phyloP scores from a whole-genome alignment of 2,329 filamentous ascomycete species.

The Capronia americana region DNA sequence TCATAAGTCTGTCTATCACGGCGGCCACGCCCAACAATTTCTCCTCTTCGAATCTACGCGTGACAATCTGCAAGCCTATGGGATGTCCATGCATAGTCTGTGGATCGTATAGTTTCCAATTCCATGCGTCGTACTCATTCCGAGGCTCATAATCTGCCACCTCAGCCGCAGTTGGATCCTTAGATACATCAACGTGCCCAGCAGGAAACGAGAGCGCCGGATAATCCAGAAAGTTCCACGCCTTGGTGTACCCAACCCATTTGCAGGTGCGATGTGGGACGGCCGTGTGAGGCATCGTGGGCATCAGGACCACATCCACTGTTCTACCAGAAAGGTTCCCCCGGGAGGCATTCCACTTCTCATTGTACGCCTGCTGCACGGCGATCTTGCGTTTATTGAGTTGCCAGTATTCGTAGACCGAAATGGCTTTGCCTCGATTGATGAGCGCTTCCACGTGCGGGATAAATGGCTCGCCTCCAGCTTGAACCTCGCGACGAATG shows the following conservation, averaged over 20 bases:
- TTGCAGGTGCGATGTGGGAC: conserved; percentile 44
- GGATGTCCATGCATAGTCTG: conserved; percentile 54
- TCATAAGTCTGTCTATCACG: conserved; percentile 26
- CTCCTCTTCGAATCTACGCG: conserved; percentile 61
- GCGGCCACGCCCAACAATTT: conserved; percentile 57
- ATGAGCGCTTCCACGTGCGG: conserved; percentile 65
- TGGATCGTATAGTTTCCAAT: conserved; percentile 56
- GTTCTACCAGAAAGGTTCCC: conserved; percentile 52
- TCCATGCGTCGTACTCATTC: conserved; percentile 61
- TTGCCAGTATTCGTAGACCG: conserved; percentile 71
- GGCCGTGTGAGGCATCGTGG: conserved; percentile 63
- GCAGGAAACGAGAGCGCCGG: conserved; percentile 62
- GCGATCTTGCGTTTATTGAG: conserved; percentile 64
- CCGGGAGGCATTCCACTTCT: conserved; percentile 61
- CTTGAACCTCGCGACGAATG: conserved; percentile 60
- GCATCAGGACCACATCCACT: conserved; percentile 64
- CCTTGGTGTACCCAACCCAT: conserved; percentile 62
- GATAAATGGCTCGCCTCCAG: conserved; percentile 65
- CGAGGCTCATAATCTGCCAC: conserved; percentile 50
- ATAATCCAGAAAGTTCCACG: conserved; percentile 70
- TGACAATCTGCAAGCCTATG: conserved; percentile 61
- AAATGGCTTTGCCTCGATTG: conserved; percentile 60
- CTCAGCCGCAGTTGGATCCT: conserved; percentile 46
- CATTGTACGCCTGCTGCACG: conserved; percentile 62
- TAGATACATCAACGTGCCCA: conserved; percentile 22